Percentiles rank a stretch among this genome's conserved stretches.
Evolutionary conservation across 1,284 basidiomycete genomes (phyloP).

Genomic region (Puccinia coronata): DNA sequence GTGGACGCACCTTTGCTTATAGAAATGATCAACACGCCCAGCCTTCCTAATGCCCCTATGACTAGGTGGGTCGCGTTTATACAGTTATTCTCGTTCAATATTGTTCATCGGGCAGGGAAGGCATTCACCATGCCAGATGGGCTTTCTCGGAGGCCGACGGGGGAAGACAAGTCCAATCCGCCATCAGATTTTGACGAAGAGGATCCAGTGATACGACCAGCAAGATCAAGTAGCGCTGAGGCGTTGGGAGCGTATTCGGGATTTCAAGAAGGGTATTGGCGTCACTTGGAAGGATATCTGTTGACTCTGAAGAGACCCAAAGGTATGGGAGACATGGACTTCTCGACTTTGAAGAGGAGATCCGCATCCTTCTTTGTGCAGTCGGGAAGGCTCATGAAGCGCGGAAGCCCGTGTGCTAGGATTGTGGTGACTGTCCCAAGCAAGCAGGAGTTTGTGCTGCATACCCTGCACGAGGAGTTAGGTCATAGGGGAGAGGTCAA

Average conservation of each 20-base stretch:
- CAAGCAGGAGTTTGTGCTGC: too few species aligned
- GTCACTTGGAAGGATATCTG: too few species aligned
- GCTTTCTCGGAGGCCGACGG: neutral
- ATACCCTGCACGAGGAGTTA: neutral
- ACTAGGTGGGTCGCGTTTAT: slow-evolving; percentile 18
- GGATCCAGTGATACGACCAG: neutral
- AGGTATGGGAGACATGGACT: too few species aligned
- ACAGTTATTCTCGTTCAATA: slow-evolving; percentile 3
- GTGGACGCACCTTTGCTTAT: neutral
- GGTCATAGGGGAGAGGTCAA: slow-evolving; percentile 17
- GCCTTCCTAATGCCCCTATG: slow-evolving; percentile 7
- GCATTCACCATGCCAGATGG: slow-evolving; percentile 21
- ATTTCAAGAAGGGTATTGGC: too few species aligned
- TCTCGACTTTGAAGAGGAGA: too few species aligned
- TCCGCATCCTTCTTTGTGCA: too few species aligned
- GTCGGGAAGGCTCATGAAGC: too few species aligned
- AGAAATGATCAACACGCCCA: slow-evolving; percentile 4
- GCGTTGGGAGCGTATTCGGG: too few species aligned
- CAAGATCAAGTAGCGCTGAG: too few species aligned
- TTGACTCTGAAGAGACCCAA: too few species aligned
- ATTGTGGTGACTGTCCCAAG: neutral
- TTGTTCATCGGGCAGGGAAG: neutral
- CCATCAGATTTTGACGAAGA: neutral
- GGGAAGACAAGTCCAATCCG: neutral
- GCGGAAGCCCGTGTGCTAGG: too few species aligned